These are phyloP conservation scores for Larix kaempferi DNA, from an alignment of 75 land plant species.

Conservation along the genomic window DNA sequence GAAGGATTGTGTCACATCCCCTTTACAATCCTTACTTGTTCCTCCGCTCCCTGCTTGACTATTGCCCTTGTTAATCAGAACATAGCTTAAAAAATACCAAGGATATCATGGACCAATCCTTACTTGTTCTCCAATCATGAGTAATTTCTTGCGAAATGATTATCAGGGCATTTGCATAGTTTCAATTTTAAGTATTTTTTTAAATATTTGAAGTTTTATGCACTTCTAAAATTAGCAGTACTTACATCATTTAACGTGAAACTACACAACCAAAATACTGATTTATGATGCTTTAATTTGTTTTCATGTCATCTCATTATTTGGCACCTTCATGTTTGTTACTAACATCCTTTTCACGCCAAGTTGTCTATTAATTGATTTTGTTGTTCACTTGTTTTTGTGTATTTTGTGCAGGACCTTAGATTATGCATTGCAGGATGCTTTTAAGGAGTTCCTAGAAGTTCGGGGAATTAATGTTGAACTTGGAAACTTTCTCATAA, in stretches of 20 bases:
- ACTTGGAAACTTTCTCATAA: constrained; percentile 34
- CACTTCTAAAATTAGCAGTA: neutral
- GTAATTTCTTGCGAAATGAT: too few relatives aligned
- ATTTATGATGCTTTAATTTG: neutral
- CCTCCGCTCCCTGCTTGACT: too few relatives aligned
- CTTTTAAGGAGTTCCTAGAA: constrained; percentile 29
- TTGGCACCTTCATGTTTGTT: neutral
- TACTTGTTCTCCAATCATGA: too few relatives aligned
- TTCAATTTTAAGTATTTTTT: too few relatives aligned
- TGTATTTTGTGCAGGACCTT: constrained; percentile 36
- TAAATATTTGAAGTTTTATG: neutral
- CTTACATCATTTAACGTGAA: neutral
- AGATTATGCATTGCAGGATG: constrained; percentile 34
- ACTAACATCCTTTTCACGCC: neutral
- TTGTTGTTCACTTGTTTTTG: neutral
- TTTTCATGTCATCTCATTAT: neutral
- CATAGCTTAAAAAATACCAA: too few relatives aligned
- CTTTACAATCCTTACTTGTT: too few relatives aligned
- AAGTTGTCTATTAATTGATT: neutral
- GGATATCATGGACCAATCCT: too few relatives aligned
- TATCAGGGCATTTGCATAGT: too few relatives aligned
- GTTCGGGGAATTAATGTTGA: constrained; percentile 26
- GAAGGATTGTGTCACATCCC: too few relatives aligned
- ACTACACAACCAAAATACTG: neutral
- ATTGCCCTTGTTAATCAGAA: too few relatives aligned